Evolutionary conservation across 2,329 filamentous ascomycete genomes (phyloP), one percentile per base, ranked within the genome.

Genomic region (Venturiaceae sp.): DNA sequence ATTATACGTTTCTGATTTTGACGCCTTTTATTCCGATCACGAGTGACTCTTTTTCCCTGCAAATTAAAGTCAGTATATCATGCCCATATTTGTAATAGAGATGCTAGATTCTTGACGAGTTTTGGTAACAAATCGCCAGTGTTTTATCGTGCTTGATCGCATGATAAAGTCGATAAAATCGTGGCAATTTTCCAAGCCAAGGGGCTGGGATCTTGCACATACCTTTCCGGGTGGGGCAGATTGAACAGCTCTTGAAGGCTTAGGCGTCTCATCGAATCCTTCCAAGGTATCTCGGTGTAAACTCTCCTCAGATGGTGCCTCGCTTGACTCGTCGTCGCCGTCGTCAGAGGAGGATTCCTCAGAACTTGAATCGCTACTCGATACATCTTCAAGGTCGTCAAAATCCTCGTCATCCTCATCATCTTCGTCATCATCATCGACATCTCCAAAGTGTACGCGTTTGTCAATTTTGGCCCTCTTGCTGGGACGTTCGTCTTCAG

Each of bases 11-110:
- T 77, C 39, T 73, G 69, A 56, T 78, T 69, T 58, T 77, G 78
- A 41, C 76, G 76, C 39, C 84, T 76, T 32, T 71, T 65, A 62
- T 87, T 87, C 61, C 83, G 79, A 26, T 71, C 71, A 55, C 77
- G 77, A 0, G 84, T 87, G 19, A 67, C 64, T 23, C 66, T 63
- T 33, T 73, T 75, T 16, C 84, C 84, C 60, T 75, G 57, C 21
- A 46, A 4, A 76, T 2, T 26, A 13, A 26, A 30, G 3, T 50
- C 9, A 50, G 44, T 30, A 28, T 16, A 9, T n/a, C 11, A 16
- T 30, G 23, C 7, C n/a, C n/a, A 28, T n/a, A 50, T 26, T 50
- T 30, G 26, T 19, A 7, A 4, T 11, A 28, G 75, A 46, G 81
- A 79, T 54, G 77, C 68, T n/a, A n/a, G n/a, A n/a, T n/a, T n/a